Evolutionary conservation across 805 yeast species (phyloP), one percentile per base, ranked within the genome.

Genomic region (Teunomyces kruisii): DNA sequence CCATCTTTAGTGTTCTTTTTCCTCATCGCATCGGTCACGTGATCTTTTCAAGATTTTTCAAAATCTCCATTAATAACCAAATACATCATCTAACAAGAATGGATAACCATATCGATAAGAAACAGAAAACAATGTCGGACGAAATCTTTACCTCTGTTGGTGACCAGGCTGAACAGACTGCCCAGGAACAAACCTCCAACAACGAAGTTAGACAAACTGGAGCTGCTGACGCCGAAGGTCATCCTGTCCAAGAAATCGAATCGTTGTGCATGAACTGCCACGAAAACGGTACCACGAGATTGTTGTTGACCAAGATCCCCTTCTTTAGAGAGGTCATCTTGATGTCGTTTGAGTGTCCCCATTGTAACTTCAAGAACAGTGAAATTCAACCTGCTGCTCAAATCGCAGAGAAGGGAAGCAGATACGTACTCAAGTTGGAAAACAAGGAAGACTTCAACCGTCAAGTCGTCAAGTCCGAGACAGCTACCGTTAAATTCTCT

Each of bases 241-340:
- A 89, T 55, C 96, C 97, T 1, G 96, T 94, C 14, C 97, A 91
- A 64, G 98, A 94, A 64, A 80, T 94, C 51, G 92, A 92, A 61
- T 89, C 97, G 7, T 70, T 94, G 32, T 94, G 99, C 72, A 91
- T 94, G 97, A 88, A 88, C 73, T 94, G 99, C 67, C 87, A 84
- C 51, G 72, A 92, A 53, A 78, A 81, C 46, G 99, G 99, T 47
- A 74, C 74, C 43, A 94, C 99, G 4, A 72, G 95, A 53, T 65
- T 94, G 63, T 73, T 94, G 35, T 72, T 94, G 57, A 94, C 99
- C 10, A 76, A 82, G 43, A 94, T 94, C 56, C 99, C 99, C 14
- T 89, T 74, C 58, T 94, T 94, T 70, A 75, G 91, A 52, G 97
- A 94, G 64, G 81, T 94, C 42, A 86, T 94, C 42, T 64, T 94